Base-by-base conservation (phyloP, 2,329 filamentous ascomycete genomes). In the Clarireedia monteithiana region DNA sequence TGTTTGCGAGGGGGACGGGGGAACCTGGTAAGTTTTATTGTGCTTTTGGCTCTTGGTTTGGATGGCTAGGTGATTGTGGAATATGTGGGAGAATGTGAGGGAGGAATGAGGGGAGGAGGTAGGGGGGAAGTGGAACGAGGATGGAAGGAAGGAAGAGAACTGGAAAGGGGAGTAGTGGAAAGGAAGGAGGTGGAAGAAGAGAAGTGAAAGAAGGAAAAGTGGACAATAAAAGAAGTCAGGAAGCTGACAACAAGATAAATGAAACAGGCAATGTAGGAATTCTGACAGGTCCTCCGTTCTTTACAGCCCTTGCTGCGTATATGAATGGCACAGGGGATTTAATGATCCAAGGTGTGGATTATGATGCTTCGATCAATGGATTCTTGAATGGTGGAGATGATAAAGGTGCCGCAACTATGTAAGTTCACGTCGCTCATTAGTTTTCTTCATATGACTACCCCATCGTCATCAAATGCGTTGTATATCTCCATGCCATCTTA, bases 301-400 rank as follows among this genome's bases (percentile, higher is more conserved):
- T 66, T 48, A 60, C 54, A 3, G 63, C 65, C 6, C 52, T 66
- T 2, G 64, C 61, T 24, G 60, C 58, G 9, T 61, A 67, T 10
- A 67, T 70, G 59, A 69, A 80, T 58, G 75, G 74, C 17, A 68
- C 67, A 5, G 45, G 36, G 20, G 68, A 67, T 42, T 73, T 74
- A 50, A 64, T 74, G 2, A 72, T 80, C 10, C 80, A 82, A 67
- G 80, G 79, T 45, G 75, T 82, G 20, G 69, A 76, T 34, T 83
- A 82, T 62, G 68, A 73, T 0, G 80, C 79, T 4, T 67, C 69
- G 48, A 58, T 74, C 15, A 58, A 61, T 2, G 77, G 78, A 0
- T 79, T 77, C 59, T 64, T 77, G 4, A 68, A 67, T 12, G 74
- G 75, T 7, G 78, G 78, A 1, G 75, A 77, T 56, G 59, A 62